Base-by-base conservation (phyloP, 2,329 filamentous ascomycete species). In the Talaromyces sp. region DNA sequence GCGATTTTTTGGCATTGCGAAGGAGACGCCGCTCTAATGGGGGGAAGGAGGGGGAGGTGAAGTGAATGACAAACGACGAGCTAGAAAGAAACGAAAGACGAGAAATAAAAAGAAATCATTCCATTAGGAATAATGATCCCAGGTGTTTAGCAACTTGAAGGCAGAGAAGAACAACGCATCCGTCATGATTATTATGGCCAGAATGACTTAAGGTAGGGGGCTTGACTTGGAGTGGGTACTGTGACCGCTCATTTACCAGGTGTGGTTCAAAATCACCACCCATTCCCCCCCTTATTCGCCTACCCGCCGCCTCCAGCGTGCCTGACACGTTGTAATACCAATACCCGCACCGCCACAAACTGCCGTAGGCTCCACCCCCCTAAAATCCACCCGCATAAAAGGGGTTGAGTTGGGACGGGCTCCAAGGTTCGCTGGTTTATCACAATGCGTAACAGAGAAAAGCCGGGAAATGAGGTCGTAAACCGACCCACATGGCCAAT, bases 1-100 rank as follows among this genome's bases (percentile, higher is more conserved):
- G 52, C 87, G 82, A 57, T 78, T 78, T 70, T 83, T 85, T 65
- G 87, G 81, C 87, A 90, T 90, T 58, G 67, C 77, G 63, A 55
- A 54, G 72, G 46, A 50, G 29, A 22, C 35, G 40, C 20, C n/a
- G 40, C 47, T 56, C 24, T 52, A 57, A 45, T 40, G 48, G 43
- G 49, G 47, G 40, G 14, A 30, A 32, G 29, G 19, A 48, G 43
- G 35, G 30, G 16, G 33, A 24, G 27, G 43, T 19, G 4, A 33
- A 46, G n/a, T 6, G 32, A 46, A 24, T 6, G 32, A 46, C 17
- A 20, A 35, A 46, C 19, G 14, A 46, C 43, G 30, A 22, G 43
- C 32, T 36, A 13, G 19, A 51, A 35, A 45, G 50, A 57, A 55
- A 57, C 40, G 44, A 63, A 47, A 43, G 52, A 56, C 51, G 56